Conservation (phyloP, 352 stramenopile species). For the Phytophthora crassamura region DNA sequence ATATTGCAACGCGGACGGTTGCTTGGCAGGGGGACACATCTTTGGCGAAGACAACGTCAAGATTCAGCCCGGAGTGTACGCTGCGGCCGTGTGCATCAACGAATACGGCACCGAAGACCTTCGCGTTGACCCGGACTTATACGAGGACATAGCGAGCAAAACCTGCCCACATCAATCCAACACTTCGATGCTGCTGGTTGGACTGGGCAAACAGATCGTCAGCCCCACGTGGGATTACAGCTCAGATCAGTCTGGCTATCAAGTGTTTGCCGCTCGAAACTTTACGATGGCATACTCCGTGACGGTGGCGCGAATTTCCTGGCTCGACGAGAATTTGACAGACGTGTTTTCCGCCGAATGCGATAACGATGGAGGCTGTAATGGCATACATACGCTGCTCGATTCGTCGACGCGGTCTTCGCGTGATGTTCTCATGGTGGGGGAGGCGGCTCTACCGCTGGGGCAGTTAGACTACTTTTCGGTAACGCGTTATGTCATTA, state of each 20-base stretch:
- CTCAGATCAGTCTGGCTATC: too few relatives aligned
- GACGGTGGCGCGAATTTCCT: too few relatives aligned
- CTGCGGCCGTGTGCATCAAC: slow-evolving; percentile 22
- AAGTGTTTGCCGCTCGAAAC: too few relatives aligned
- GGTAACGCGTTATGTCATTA: not conserved
- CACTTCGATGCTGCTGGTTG: slow-evolving; percentile 12
- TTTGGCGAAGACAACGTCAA: too few relatives aligned
- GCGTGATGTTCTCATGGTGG: not conserved
- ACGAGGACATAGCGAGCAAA: not conserved
- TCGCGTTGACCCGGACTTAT: slow-evolving; percentile 1
- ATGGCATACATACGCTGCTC: too few relatives aligned
- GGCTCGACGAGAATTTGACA: too few relatives aligned
- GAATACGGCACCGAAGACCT: slow-evolving; percentile 10
- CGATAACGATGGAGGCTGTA: too few relatives aligned
- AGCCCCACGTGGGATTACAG: not conserved
- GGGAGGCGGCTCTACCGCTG: not conserved
- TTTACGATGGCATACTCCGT: too few relatives aligned
- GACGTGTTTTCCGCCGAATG: too few relatives aligned
- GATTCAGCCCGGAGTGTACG: slow-evolving; percentile 17
- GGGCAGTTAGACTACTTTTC: slow-evolving; percentile 1
- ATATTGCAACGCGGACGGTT: slow-evolving; percentile 9
- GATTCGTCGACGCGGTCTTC: too few relatives aligned
- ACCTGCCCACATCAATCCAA: slow-evolving; percentile 4
- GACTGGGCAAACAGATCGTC: slow-evolving; percentile 4
- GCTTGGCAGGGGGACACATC: not conserved